Evolutionary conservation across 345 rosid species (phyloP), one percentile per base, ranked within the genome.

Genomic region (Anastatica hierochuntica): DNA sequence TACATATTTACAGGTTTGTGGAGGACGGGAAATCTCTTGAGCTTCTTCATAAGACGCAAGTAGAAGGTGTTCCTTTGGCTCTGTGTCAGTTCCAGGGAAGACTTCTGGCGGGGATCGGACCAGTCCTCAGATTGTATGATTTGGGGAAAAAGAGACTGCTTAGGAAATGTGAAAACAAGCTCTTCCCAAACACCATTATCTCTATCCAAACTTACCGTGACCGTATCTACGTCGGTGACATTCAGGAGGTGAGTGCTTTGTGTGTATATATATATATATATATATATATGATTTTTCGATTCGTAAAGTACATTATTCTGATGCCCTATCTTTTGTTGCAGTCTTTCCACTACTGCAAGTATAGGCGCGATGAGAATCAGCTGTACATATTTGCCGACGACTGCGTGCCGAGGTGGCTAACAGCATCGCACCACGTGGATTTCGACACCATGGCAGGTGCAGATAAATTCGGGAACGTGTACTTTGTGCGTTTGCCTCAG

Each of bases 291-390:
- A n/a, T n/a, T n/a, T n/a, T n/a, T n/a, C n/a, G n/a, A n/a, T n/a
- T n/a, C n/a, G n/a, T n/a, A n/a, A n/a, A n/a, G n/a, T n/a, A n/a
- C n/a, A n/a, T n/a, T n/a, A n/a, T n/a, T n/a, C n/a, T n/a, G n/a
- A n/a, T n/a, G n/a, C n/a, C n/a, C n/a, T n/a, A n/a, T n/a, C n/a
- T n/a, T n/a, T n/a, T n/a, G n/a, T n/a, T n/a, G 78, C 81, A 92
- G 96, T 92, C 98, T 33, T 92, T 92, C 71, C 98, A 88, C 64
- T 92, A 79, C 71, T 92, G 98, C 97, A 92, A 88, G 76, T 92
- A 92, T 58, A 82, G 97, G 42, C 87, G 95, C 40, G 98, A 92
- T 59, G 98, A 92, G 69, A 92, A 92, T 71, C 97, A 88, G 68
- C 83, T 92, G 6, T 88, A 92, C 59, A 82, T 88, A 70, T 88